A percentile compares a stretch with the other conserved stretches of the same genome.
Conservation (phyloP, 2,329 filamentous ascomycete species). For the Nemania bipapillata region DNA sequence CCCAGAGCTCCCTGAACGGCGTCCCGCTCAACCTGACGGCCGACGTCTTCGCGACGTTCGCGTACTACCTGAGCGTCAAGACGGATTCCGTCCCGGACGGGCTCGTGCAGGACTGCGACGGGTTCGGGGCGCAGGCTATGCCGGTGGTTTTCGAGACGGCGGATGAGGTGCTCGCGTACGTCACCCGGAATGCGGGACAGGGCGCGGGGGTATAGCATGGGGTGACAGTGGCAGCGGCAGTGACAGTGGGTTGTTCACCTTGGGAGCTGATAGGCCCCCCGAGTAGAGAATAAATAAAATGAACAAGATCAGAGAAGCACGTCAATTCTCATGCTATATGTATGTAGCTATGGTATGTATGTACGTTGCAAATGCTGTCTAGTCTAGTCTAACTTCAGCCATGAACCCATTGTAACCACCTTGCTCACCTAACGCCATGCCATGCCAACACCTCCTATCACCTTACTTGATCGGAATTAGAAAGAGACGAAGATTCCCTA, state of each 20-base stretch:
- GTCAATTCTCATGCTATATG: slow-evolving; percentile 8
- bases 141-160: slow-evolving; percentile 26
- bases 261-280: too few species aligned
- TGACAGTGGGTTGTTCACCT: background rate
- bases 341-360: background rate
- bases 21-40: slow-evolving; percentile 34
- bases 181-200: slow-evolving; percentile 38
- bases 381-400: background rate
- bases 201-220: slow-evolving; percentile 9
- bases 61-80: slow-evolving; percentile 30
- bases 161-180: slow-evolving; percentile 37
- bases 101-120: slow-evolving; percentile 29
- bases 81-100: slow-evolving; percentile 35
- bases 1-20: slow-evolving; percentile 28
- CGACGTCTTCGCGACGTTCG: slow-evolving; percentile 31
- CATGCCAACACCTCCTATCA: background rate
- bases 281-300: background rate
- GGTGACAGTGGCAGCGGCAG: too few species aligned
- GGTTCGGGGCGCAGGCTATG: slow-evolving; percentile 36
- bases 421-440: background rate
- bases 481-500: background rate
- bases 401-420: background rate
- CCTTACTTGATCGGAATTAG: background rate
- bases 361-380: slow-evolving; percentile 20
- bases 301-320: background rate